These are phyloP conservation scores for Ballota nigra DNA, from an alignment of 257 asterid species.

Conservation along the genomic window DNA sequence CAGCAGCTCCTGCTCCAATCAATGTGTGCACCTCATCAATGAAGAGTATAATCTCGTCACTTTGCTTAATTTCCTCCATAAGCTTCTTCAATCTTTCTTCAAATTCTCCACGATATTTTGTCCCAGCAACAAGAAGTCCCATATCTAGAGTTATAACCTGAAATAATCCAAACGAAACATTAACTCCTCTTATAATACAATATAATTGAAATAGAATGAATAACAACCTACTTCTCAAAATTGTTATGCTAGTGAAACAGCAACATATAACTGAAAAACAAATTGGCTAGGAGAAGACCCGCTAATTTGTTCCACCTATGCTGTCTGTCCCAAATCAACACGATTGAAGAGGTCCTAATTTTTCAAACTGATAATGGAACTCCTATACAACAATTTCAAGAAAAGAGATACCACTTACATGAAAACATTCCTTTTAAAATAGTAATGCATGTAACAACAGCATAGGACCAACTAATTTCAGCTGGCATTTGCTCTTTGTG, in stretches of 20 bases:
- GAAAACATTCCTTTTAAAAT: background rate
- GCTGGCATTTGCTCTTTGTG: background rate
- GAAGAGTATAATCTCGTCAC: slow-evolving; percentile 86
- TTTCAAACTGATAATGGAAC: too few relatives aligned
- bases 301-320: background rate
- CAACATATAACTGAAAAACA: background rate
- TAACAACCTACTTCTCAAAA: background rate
- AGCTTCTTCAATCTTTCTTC: slow-evolving; percentile 93
- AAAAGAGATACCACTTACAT: background rate
- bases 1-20: slow-evolving; percentile 99
- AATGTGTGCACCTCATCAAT: slow-evolving; percentile 97
- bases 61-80: slow-evolving; percentile 94
- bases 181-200: background rate
- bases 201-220: background rate
- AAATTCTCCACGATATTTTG: slow-evolving; percentile 98
- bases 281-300: background rate
- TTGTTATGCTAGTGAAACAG: background rate
- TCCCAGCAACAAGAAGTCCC: slow-evolving; percentile 97
- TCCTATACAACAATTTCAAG: too few relatives aligned
- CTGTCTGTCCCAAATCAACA: background rate
- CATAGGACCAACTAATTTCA: background rate
- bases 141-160: slow-evolving; percentile 95
- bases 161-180: slow-evolving; percentile 12
- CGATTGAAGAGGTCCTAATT: too few relatives aligned
- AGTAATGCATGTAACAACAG: background rate